Percentiles rank a stretch among this genome's conserved stretches.
phyloP scores from a whole-genome alignment of 108 stramenopile genomes.

The Fistulifera solaris region DNA sequence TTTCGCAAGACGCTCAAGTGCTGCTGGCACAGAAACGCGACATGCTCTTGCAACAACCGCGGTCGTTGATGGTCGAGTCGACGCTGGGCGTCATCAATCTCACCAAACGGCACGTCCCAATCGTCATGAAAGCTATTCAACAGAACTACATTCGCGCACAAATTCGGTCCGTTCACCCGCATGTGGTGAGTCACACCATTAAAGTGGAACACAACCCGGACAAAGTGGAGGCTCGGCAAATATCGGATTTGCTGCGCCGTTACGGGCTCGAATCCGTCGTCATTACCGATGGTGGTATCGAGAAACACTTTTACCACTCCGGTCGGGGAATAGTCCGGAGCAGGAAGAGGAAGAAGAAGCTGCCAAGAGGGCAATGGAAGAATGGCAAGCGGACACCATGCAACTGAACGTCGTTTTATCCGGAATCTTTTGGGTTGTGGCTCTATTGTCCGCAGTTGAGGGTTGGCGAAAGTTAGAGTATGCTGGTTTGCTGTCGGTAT shows the following conservation, averaged over 20 bases:
- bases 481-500: slow-evolving; percentile 54
- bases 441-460: slow-evolving; percentile 27
- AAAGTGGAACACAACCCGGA: slow-evolving; percentile 74
- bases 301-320: slow-evolving; percentile 36
- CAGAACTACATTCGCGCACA: slow-evolving; percentile 48
- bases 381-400: slow-evolving; percentile 9
- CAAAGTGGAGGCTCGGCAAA: slow-evolving; percentile 22
- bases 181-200: slow-evolving; percentile 41
- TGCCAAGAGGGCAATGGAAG: neutral
- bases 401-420: slow-evolving; percentile 38
- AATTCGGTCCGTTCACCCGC: slow-evolving; percentile 47
- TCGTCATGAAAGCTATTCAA: slow-evolving; percentile 29
- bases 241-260: slow-evolving; percentile 12
- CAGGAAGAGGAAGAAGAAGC: slow-evolving; percentile 13
- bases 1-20: slow-evolving; percentile 9
- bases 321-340: neutral
- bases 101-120: slow-evolving; percentile 8
- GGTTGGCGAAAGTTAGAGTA: slow-evolving; percentile 39
- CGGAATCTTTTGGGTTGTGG: slow-evolving; percentile 69
- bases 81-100: slow-evolving; percentile 44
- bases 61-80: slow-evolving; percentile 57
- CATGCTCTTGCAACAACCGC: slow-evolving; percentile 3
- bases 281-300: slow-evolving; percentile 43
- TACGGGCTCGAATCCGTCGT: slow-evolving; percentile 26
- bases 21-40: slow-evolving; percentile 5